Percentiles rank a stretch among this genome's conserved stretches.
These are phyloP conservation scores for Coemansia sp. DNA, from an alignment of 192 early-diverging fungal genomes.

Conservation along the genomic window DNA sequence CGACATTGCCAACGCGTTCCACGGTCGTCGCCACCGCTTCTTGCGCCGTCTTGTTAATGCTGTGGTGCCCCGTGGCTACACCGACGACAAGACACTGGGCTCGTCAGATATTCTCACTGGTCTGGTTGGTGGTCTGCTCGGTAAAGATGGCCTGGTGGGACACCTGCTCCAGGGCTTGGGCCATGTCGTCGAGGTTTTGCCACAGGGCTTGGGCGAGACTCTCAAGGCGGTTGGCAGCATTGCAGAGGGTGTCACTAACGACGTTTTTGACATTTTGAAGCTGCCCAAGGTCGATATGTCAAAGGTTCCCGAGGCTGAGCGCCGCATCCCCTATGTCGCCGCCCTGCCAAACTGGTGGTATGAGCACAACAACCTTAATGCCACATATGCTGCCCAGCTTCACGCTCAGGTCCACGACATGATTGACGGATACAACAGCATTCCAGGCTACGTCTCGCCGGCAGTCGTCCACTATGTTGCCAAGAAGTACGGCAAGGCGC, in stretches of 20 bases:
- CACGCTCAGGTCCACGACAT: slow-evolving; percentile 46
- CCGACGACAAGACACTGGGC: slow-evolving; percentile 21
- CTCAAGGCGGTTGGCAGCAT: slow-evolving; percentile 53
- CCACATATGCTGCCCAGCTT: slow-evolving; percentile 49
- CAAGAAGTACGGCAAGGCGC: slow-evolving; percentile 43
- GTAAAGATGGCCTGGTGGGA: slow-evolving; percentile 45
- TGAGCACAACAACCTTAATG: slow-evolving; percentile 49
- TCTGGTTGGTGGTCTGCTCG: slow-evolving; percentile 34
- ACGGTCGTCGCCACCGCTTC: slow-evolving; percentile 44
- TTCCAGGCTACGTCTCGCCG: slow-evolving; percentile 51
- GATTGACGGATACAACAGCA: slow-evolving; percentile 54
- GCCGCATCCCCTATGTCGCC: slow-evolving; percentile 45
- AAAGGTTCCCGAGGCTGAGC: slow-evolving; percentile 52
- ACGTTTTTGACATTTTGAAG: slow-evolving; percentile 50
- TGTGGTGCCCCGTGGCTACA: slow-evolving; percentile 25
- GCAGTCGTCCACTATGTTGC: slow-evolving; percentile 48
- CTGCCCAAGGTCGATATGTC: slow-evolving; percentile 48
- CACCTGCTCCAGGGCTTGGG: slow-evolving; percentile 49
- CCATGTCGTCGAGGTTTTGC: slow-evolving; percentile 51
- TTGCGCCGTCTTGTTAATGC: slow-evolving; percentile 30
- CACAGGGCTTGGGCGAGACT: slow-evolving; percentile 44
- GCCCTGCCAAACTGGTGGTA: slow-evolving; percentile 51
- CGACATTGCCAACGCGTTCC: slow-evolving; percentile 35
- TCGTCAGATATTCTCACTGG: slow-evolving; percentile 47
- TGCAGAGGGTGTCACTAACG: slow-evolving; percentile 35